A percentile compares a stretch with the other conserved stretches of the same genome.
These are phyloP conservation scores for Fusarium buharicum DNA, from an alignment of 2,329 filamentous ascomycete species.

Conservation along the genomic window DNA sequence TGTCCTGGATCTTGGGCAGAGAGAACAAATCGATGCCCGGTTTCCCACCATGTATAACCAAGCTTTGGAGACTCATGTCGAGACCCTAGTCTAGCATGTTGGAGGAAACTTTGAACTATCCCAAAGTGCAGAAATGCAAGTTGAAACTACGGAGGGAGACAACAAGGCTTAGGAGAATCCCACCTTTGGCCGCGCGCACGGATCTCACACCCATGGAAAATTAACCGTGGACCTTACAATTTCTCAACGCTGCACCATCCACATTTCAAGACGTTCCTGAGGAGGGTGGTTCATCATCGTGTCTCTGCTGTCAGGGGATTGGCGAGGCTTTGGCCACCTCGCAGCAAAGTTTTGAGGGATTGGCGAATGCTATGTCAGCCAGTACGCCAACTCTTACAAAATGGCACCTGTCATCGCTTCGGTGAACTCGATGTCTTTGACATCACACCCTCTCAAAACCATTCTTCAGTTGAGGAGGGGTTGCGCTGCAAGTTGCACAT, in stretches of 20 bases:
- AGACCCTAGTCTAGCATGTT: slow-evolving; percentile 1
- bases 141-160: neutral
- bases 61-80: neutral
- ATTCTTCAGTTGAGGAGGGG: slow-evolving; percentile 6
- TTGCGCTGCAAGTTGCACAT: slow-evolving; percentile 19
- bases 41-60: neutral
- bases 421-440: slow-evolving; percentile 24
- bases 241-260: slow-evolving; percentile 17
- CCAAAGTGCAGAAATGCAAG: slow-evolving; percentile 17
- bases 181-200: slow-evolving; percentile 29
- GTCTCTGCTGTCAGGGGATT: slow-evolving; percentile 30
- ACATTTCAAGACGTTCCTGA: slow-evolving; percentile 30
- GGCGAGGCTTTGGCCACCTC: slow-evolving; percentile 23
- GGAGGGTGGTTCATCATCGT: slow-evolving; percentile 27
- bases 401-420: slow-evolving; percentile 31
- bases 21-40: slow-evolving; percentile 4
- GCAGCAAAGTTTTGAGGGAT: slow-evolving; percentile 33
- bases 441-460: slow-evolving; percentile 35
- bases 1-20: slow-evolving; percentile 5
- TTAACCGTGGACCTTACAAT: slow-evolving; percentile 21
- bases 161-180: slow-evolving; percentile 12
- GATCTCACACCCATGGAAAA: slow-evolving; percentile 18
- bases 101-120: slow-evolving; percentile 19
- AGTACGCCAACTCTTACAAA: slow-evolving; percentile 20
- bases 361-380: slow-evolving; percentile 12